Percentiles rank a stretch among this genome's conserved stretches.
Conservation (phyloP, 1,284 basidiomycete species). For the Irpex rosettiformis region DNA sequence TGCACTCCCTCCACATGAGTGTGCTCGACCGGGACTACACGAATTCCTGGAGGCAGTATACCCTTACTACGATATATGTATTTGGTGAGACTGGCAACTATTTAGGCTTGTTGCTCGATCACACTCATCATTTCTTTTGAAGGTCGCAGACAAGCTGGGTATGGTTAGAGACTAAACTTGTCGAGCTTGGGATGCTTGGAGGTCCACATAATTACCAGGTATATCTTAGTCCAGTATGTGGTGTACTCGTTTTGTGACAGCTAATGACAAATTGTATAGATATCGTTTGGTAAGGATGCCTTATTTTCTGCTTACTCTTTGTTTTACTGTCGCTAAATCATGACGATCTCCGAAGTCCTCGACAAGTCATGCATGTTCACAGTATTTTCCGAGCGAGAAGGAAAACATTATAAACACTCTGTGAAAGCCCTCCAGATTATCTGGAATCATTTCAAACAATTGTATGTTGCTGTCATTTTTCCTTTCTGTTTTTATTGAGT, state of each 20-base stretch:
- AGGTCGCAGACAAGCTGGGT: constrained; percentile 88
- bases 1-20: constrained; percentile 73
- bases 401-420: constrained; percentile 75
- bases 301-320: background rate
- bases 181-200: constrained; percentile 85
- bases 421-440: constrained; percentile 85
- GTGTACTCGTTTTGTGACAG: background rate
- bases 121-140: background rate
- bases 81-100: constrained; percentile 46
- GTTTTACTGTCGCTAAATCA: background rate
- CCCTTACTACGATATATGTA: constrained; percentile 81
- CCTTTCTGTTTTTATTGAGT: background rate
- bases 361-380: constrained; percentile 90
- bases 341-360: constrained; percentile 45
- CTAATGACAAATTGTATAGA: constrained; percentile 33
- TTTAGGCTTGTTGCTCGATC: background rate
- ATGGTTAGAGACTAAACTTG: constrained; percentile 89
- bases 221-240: constrained; percentile 9
- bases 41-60: constrained; percentile 80
- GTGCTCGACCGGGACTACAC: constrained; percentile 80
- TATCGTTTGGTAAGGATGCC: constrained; percentile 48
- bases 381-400: constrained; percentile 73
- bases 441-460: constrained; percentile 83
- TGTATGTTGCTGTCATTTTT: constrained; percentile 39
- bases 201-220: constrained; percentile 67